Conservation (phyloP, 2,329 filamentous ascomycete genomes). For the Epichloe festucae region DNA sequence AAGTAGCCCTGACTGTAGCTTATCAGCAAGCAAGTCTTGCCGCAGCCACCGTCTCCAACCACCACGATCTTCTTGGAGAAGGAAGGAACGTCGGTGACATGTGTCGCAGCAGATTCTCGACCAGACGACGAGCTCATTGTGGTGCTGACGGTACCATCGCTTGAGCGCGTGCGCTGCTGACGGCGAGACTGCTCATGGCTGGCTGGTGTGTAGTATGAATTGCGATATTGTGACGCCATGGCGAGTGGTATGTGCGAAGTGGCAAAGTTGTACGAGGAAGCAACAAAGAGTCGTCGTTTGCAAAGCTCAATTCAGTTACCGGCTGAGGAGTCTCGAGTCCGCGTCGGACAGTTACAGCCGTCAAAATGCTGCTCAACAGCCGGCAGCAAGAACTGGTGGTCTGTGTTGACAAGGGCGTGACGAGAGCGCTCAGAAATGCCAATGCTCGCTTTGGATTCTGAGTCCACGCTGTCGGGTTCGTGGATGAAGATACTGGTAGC, state of each 20-base stretch:
- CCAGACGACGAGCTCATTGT: conserved; percentile 64
- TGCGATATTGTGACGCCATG: conserved; percentile 45
- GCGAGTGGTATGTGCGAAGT: conserved; percentile 5
- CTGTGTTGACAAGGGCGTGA: conserved; percentile 1
- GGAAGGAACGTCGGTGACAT: conserved; percentile 77
- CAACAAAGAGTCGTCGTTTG: neutral
- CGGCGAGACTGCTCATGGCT: conserved; percentile 26
- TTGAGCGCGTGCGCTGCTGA: conserved; percentile 51
- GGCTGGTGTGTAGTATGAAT: conserved; percentile 35
- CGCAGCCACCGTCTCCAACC: conserved; percentile 93
- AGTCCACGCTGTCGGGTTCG: neutral
- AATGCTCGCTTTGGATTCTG: neutral
- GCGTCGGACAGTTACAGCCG: neutral
- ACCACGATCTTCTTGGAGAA: conserved; percentile 99
- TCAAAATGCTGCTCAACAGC: conserved; percentile 1
- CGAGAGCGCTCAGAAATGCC: neutral
- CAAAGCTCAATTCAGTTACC: neutral
- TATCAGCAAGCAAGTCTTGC: conserved; percentile 96
- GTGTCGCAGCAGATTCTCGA: conserved; percentile 66
- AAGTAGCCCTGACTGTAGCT: conserved; percentile 99
- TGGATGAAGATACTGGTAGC: conserved; percentile 1
- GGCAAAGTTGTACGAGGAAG: neutral
- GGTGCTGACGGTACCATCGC: conserved; percentile 83
- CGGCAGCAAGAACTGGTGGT: neutral
- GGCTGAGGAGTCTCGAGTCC: conserved; percentile 1